Base-by-base conservation (phyloP, 306 rosid genomes). In the Cucumis cinereus region DNA sequence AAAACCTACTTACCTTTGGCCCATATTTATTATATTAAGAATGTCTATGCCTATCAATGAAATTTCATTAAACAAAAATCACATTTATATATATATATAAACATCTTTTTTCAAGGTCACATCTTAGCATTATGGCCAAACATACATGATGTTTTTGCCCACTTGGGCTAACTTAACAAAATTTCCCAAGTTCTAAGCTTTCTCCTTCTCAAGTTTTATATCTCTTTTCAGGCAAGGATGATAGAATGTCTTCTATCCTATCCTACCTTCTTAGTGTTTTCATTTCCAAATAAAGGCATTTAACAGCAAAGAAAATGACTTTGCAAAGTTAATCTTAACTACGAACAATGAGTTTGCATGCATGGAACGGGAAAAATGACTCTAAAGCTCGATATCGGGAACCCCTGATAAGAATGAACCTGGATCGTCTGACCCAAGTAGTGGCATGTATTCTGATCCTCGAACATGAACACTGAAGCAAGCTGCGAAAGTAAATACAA, bases 401-500 rank as follows among this genome's bases (percentile, higher is more conserved):
- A 88, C 83, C 57, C 90, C 98, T 76, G 83, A 83, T 70, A 86
- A 79, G 85, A 91, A 88, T 23, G 95, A 91, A 82, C 87, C 85
- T 58, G 91, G 89, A 83, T 91, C 92, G 40, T 83, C 60, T 9
- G 94, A 86, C 76, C 96, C 95, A 22, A 84, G 85, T n/a, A 87
- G 89, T 10, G 97, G 95, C 85, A 86, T 87, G 81, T 90, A 94
- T 83, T 94, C 97, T 7, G 92, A 91, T 79, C 98, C 96, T 83
- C 98, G 92, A 82, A 94, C 98, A 67, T 86, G 98, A 66, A 87
- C 97, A 77, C 94, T 82, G 83, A 84, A 94, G 91, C 98, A 94
- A 82, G 98, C 98, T 93, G 83, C 91, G 82, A 17, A 74, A 80
- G 82, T 24, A 74, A 72, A 19, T 5, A 35, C 40, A 77, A 67